Evolutionary conservation across 257 asterid species (phyloP).

Genomic region (Solanum appendiculatum): DNA sequence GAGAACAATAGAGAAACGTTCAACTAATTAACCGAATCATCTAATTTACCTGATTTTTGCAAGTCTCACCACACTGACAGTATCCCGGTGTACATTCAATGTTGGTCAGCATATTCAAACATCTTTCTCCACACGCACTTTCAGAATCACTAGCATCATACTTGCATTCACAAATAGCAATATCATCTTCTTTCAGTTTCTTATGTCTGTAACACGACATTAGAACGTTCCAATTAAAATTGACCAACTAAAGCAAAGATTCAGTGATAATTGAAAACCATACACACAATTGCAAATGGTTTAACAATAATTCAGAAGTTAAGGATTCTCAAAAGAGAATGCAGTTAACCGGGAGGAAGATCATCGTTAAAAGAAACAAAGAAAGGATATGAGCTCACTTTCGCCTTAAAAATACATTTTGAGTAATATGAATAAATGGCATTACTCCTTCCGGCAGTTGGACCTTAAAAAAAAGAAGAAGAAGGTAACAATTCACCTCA

Average conservation of each 20-base stretch:
- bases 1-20: not conserved
- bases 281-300: no score
- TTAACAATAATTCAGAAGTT: not conserved
- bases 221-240: not conserved
- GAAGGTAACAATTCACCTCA: no score
- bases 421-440: not conserved
- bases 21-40: not conserved
- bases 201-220: conserved; percentile 31
- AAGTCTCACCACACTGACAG: conserved; percentile 61
- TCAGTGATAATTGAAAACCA: not conserved
- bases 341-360: not conserved
- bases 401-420: not conserved
- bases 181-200: conserved; percentile 70
- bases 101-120: conserved; percentile 83
- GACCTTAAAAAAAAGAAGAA: not conserved
- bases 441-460: not conserved
- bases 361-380: not conserved
- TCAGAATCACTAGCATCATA: conserved; percentile 50
- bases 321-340: not conserved
- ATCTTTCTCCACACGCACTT: conserved; percentile 86
- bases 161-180: conserved; percentile 72
- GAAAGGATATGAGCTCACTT: not conserved
- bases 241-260: not conserved
- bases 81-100: conserved; percentile 87
- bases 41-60: conserved; percentile 69